These are phyloP conservation scores for Monosporascus sp. DNA, from an alignment of 2,329 filamentous ascomycete species.

Conservation along the genomic window DNA sequence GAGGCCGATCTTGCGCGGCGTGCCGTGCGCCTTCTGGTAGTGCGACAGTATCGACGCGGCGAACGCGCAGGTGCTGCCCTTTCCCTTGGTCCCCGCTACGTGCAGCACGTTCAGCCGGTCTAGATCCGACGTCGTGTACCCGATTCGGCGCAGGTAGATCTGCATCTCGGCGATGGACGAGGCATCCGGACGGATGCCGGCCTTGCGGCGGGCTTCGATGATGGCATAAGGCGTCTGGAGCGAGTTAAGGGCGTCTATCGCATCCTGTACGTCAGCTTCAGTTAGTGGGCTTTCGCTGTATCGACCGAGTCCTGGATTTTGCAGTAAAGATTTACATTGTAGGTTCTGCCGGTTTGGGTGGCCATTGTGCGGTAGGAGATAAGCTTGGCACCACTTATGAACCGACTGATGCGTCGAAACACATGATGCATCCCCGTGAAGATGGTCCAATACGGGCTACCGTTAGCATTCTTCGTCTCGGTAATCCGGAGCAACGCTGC, in stretches of 20 bases:
- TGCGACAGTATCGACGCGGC: constrained; percentile 55
- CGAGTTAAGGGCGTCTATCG: constrained; percentile 78
- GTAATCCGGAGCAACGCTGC: too few species aligned
- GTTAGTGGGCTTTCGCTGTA: too few species aligned
- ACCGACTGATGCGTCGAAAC: constrained; percentile 12
- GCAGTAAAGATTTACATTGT: constrained; percentile 12
- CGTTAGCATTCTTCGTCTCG: not conserved
- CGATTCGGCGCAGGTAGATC: constrained; percentile 69
- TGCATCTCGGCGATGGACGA: constrained; percentile 72
- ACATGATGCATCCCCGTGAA: constrained; percentile 23
- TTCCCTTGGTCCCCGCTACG: constrained; percentile 72
- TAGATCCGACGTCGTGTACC: constrained; percentile 60
- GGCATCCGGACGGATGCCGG: constrained; percentile 64
- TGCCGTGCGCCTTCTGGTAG: constrained; percentile 32
- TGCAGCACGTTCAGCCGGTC: constrained; percentile 61
- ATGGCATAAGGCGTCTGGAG: constrained; percentile 84
- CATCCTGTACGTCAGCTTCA: constrained; percentile 53
- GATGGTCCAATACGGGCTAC: not conserved
- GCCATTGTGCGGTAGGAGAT: constrained; percentile 19
- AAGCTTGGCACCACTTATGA: constrained; percentile 3
- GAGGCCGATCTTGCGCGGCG: constrained; percentile 49
- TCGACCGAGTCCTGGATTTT: too few species aligned
- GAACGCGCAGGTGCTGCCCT: constrained; percentile 68
- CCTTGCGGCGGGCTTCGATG: constrained; percentile 71
- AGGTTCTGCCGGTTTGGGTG: constrained; percentile 9